Percentiles rank a stretch among this genome's conserved stretches.
Evolutionary conservation across 164 flowering plant genomes (phyloP).

Genomic region (Euptelea pleiosperma): DNA sequence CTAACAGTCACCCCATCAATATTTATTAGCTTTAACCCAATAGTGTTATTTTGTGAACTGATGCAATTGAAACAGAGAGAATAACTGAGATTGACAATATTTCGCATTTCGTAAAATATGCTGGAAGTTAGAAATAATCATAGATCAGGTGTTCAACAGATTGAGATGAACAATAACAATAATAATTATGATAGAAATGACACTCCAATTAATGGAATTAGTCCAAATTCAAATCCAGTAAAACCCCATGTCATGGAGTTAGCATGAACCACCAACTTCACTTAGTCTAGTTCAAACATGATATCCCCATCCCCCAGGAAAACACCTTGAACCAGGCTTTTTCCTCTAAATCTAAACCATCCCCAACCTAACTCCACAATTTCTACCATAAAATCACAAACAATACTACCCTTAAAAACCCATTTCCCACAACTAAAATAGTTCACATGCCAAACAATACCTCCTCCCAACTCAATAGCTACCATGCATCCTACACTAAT

Average conservation of each 20-base stretch:
- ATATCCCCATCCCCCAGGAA: too few relatives aligned
- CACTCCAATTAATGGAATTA: constrained; percentile 11
- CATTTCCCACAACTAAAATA: too few relatives aligned
- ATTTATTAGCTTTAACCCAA: too few relatives aligned
- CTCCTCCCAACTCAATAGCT: background rate
- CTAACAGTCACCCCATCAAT: too few relatives aligned
- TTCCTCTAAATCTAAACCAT: too few relatives aligned
- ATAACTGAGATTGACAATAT: too few relatives aligned
- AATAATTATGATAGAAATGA: constrained; percentile 5
- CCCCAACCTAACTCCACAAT: background rate
- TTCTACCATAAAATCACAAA: background rate
- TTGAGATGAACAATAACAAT: background rate
- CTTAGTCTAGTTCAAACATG: background rate
- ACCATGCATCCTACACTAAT: background rate
- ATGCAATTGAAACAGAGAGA: too few relatives aligned
- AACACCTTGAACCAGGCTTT: too few relatives aligned
- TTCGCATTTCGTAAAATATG: too few relatives aligned
- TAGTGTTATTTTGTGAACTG: too few relatives aligned
- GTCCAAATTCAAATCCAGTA: constrained; percentile 8
- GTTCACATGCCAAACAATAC: background rate
- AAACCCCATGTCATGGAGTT: constrained; percentile 3
- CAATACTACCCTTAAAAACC: background rate
- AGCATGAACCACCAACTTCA: constrained; percentile 1
- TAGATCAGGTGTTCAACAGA: background rate
- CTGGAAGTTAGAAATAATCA: background rate